A percentile compares a stretch with the other conserved stretches of the same genome.
phyloP scores from a whole-genome alignment of 73 alveolate species.

The Paramecium bursaria region DNA sequence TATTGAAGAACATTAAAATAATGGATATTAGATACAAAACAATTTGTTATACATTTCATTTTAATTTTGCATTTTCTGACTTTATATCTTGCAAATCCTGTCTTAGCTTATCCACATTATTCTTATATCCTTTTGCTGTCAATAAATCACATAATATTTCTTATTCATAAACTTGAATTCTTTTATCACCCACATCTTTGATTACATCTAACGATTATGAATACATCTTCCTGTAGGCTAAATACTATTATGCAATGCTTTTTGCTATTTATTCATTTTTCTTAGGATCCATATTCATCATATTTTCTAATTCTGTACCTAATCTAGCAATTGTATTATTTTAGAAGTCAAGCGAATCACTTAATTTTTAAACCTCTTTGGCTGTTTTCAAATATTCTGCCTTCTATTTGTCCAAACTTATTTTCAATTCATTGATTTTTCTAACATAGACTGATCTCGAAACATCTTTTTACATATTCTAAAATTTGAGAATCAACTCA shows the following conservation, averaged over 20 bases:
- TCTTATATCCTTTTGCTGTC: constrained; percentile 26
- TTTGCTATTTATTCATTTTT: constrained; percentile 22
- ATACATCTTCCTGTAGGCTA: constrained; percentile 12
- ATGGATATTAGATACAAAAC: too few species aligned
- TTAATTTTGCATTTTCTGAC: constrained; percentile 15
- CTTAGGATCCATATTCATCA: constrained; percentile 47
- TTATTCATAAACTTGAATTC: constrained; percentile 34
- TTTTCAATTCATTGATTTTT: constrained; percentile 25
- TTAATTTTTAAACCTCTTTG: constrained; percentile 13
- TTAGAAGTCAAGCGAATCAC: neutral
- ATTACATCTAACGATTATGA: constrained; percentile 2
- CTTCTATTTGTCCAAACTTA: constrained; percentile 9
- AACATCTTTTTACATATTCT: constrained; percentile 28
- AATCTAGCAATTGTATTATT: constrained; percentile 36
- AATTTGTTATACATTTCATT: too few species aligned
- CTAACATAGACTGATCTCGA: constrained; percentile 14
- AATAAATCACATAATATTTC: constrained; percentile 29
- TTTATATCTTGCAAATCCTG: constrained; percentile 10
- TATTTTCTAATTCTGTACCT: constrained; percentile 29
- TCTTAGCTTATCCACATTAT: constrained; percentile 42
- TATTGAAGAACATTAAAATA: too few species aligned
- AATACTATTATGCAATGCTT: constrained; percentile 9
- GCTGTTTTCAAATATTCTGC: constrained; percentile 21
- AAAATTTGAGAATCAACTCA: constrained; percentile 1
- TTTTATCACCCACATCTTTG: constrained; percentile 23